Evolutionary conservation across 2,329 filamentous ascomycete species (phyloP).

Genomic region (Lasiodiplodia citricola): DNA sequence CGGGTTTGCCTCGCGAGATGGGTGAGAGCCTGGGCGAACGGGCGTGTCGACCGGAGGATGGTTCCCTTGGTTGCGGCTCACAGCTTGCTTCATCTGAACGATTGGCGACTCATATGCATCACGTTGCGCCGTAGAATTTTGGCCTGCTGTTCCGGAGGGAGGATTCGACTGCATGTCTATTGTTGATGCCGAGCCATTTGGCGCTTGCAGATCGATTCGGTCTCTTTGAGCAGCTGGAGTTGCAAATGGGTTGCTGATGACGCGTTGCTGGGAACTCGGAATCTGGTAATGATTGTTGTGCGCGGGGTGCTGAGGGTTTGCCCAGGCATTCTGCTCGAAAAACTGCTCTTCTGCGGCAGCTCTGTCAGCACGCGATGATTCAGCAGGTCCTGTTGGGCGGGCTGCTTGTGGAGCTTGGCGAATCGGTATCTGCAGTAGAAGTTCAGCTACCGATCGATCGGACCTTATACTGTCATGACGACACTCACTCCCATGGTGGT

Average conservation of each 20-base stretch:
- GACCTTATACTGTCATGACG: background rate
- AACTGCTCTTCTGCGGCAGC: slow-evolving; percentile 80
- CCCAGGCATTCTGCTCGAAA: slow-evolving; percentile 88
- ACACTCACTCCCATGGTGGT: slow-evolving; percentile 82
- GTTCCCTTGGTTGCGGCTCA: slow-evolving; percentile 1
- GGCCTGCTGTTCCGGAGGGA: slow-evolving; percentile 39
- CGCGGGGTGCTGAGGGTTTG: slow-evolving; percentile 73
- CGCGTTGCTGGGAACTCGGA: slow-evolving; percentile 30
- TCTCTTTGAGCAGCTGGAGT: slow-evolving; percentile 45
- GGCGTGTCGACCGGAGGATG: slow-evolving; percentile 9
- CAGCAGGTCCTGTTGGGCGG: slow-evolving; percentile 33
- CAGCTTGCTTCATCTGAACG: slow-evolving; percentile 41
- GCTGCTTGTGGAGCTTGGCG: background rate
- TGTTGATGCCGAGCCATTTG: slow-evolving; percentile 47
- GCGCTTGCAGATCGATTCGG: slow-evolving; percentile 40
- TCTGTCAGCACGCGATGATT: slow-evolving; percentile 53
- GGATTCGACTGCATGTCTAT: slow-evolving; percentile 47
- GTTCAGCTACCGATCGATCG: slow-evolving; percentile 16
- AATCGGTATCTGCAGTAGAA: background rate
- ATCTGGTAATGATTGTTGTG: slow-evolving; percentile 41
- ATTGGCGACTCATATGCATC: slow-evolving; percentile 45
- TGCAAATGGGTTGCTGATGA: slow-evolving; percentile 15
- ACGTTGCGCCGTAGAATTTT: slow-evolving; percentile 29
- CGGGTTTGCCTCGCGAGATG: background rate
- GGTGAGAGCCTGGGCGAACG: background rate